A percentile compares a stretch with the other conserved stretches of the same genome.
phyloP scores from a whole-genome alignment of 768 basidiomycete species.

The Rhodotorula taiwanensis region DNA sequence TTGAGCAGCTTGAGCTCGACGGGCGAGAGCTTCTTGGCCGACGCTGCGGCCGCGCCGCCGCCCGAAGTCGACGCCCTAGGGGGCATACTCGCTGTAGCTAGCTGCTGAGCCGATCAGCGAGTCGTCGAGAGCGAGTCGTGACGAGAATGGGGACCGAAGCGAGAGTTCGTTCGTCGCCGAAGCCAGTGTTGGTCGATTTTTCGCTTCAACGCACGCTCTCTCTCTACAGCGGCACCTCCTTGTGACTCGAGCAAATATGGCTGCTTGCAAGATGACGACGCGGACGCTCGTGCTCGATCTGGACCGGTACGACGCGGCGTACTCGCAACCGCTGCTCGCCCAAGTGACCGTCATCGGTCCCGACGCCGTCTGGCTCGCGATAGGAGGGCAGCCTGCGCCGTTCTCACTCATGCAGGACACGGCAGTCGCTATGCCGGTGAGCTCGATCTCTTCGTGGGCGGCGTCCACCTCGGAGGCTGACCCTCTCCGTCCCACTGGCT shows the following conservation, averaged over 20 bases:
- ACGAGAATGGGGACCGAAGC: not conserved
- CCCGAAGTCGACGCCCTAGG: constrained; percentile 10
- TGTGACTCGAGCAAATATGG: too few relatives aligned
- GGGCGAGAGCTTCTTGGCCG: constrained; percentile 20
- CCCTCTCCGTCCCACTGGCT: not conserved
- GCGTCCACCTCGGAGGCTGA: too few relatives aligned
- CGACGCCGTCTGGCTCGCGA: not conserved
- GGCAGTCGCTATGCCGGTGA: constrained; percentile 24
- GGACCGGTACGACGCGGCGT: not conserved
- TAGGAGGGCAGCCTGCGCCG: constrained; percentile 9
- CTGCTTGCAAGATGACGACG: not conserved
- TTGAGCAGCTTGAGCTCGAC: constrained; percentile 26
- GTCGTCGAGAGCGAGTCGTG: not conserved
- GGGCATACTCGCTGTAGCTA: not conserved
- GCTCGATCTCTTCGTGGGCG: not conserved
- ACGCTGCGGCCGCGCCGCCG: not conserved
- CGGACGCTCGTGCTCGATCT: constrained; percentile 13
- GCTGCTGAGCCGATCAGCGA: not conserved
- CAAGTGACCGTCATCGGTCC: constrained; percentile 8
- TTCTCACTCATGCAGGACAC: constrained; percentile 11
- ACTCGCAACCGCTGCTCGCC: constrained; percentile 22
- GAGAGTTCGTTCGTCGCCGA: not conserved
- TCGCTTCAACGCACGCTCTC: too few relatives aligned
- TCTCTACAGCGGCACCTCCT: too few relatives aligned
- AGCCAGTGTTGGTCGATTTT: too few relatives aligned